Conservation (phyloP, 2,329 filamentous ascomycete species). For the Calonectria pauciramosa region DNA sequence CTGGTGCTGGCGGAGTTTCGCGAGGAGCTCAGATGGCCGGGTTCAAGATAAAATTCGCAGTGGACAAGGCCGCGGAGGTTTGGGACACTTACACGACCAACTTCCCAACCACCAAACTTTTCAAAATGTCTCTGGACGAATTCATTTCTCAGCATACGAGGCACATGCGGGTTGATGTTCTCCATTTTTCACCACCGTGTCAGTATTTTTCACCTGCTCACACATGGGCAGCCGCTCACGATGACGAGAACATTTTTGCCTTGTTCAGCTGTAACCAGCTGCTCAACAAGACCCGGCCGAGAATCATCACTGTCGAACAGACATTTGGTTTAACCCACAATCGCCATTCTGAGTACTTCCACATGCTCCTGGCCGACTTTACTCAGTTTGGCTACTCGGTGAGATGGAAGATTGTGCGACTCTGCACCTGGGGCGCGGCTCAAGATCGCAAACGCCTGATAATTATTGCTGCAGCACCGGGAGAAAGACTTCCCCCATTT, state of each 20-base stretch:
- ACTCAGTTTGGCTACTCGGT: slow-evolving; percentile 77
- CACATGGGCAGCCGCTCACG: slow-evolving; percentile 75
- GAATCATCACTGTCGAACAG: slow-evolving; percentile 84
- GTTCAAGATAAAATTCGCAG: slow-evolving; percentile 69
- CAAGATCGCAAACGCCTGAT: slow-evolving; percentile 66
- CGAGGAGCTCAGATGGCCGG: slow-evolving; percentile 72
- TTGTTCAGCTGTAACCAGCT: slow-evolving; percentile 68
- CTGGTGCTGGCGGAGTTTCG: slow-evolving; percentile 79
- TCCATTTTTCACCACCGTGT: slow-evolving; percentile 84
- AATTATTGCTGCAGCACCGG: slow-evolving; percentile 74
- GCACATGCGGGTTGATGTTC: slow-evolving; percentile 70
- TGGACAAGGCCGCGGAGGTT: slow-evolving; percentile 73
- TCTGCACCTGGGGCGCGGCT: slow-evolving; percentile 65
- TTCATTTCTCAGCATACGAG: slow-evolving; percentile 57
- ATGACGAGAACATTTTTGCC: slow-evolving; percentile 77
- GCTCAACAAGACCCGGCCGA: slow-evolving; percentile 70
- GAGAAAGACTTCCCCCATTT: slow-evolving; percentile 77
- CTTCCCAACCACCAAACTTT: slow-evolving; percentile 66
- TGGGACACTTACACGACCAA: slow-evolving; percentile 71
- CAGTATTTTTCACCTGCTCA: slow-evolving; percentile 82
- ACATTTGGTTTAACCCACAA: slow-evolving; percentile 76
- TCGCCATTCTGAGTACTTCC: slow-evolving; percentile 68
- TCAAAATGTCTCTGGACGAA: slow-evolving; percentile 60
- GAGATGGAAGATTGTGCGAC: slow-evolving; percentile 73
- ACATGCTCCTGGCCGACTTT: slow-evolving; percentile 73